A percentile compares a stretch with the other conserved stretches of the same genome.
These are phyloP conservation scores for Solanum sitiens DNA, from an alignment of 257 asterid species.

Conservation along the genomic window DNA sequence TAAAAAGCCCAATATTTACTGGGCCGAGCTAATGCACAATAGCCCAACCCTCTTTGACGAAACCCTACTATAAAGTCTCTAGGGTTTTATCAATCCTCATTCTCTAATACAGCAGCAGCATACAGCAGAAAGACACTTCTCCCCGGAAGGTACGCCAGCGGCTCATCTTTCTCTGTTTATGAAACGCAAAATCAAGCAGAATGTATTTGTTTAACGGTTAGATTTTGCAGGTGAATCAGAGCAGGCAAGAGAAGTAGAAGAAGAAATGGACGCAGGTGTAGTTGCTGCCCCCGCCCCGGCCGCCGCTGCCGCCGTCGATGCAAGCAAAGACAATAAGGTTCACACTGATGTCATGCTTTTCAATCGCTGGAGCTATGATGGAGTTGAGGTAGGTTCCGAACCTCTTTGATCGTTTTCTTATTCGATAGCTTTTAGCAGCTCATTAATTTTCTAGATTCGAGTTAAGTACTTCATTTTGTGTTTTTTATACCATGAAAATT, in stretches of 20 bases:
- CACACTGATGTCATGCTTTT: constrained; percentile 44
- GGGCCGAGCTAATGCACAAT: neutral
- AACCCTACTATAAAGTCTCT: neutral
- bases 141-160: neutral
- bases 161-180: neutral
- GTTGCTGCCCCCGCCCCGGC: neutral
- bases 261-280: neutral
- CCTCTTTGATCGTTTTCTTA: neutral
- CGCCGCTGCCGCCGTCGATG: neutral
- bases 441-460: neutral
- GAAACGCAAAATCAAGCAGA: neutral
- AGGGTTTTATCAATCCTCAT: neutral
- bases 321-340: constrained; percentile 5
- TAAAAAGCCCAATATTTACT: neutral
- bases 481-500: neutral
- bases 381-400: constrained; percentile 19
- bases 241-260: neutral
- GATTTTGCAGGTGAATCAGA: neutral
- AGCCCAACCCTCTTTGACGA: neutral
- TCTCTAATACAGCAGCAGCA: neutral
- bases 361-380: constrained; percentile 58
- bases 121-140: neutral
- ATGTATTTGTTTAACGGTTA: neutral
- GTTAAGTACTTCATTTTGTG: neutral
- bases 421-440: neutral